Evolutionary conservation across 2,329 filamentous ascomycete genomes (phyloP), one percentile per base, ranked within the genome.

Genomic region (Elsinoe perseae): DNA sequence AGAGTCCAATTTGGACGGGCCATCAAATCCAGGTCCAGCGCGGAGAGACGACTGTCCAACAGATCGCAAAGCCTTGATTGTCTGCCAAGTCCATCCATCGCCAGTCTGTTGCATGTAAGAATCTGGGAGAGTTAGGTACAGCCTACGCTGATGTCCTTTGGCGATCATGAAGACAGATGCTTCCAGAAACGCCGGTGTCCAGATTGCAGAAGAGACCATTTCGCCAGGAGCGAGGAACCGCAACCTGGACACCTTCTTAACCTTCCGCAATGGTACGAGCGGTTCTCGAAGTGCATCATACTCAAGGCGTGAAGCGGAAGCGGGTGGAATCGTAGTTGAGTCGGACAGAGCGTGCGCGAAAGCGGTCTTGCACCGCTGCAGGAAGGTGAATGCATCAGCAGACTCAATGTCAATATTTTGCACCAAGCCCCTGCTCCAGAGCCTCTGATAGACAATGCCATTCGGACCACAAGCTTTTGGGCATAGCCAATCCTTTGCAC

Each of bases 251-350:
- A 89, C 85, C 64, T 86, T 89, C 65, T 87, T 81, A 2, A 89
- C 73, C 67, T 91, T 91, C 52, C 87, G 81, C 16, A 92, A 73
- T 4, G 87, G 87, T n/a, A 91, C 78, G 79, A 86, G 89, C 0
- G 80, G 70, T 42, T 85, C 83, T 55, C 80, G 77, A 16, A 91
- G 74, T 4, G 83, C 87, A 18, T 84, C 72, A 54, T 78, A 82
- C 38, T 73, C 73, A 3, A 52, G 50, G 20, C 56, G 43, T 70
- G 48, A 23, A 8, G 32, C 36, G 9, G 63, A 9, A 72, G 65
- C 43, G 61, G 8, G 64, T 64, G 2, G 66, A 23, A 21, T 42
- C 14, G 8, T 32, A 8, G 50, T 36, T 3, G 59, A 57, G 18
- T 43, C 21, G 7, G 30, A 42, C 44, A 59, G 65, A 60, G 73